Evolutionary conservation across 2,329 filamentous ascomycete species (phyloP), one percentile per base, ranked within the genome.

Genomic region (Periconia sp.): DNA sequence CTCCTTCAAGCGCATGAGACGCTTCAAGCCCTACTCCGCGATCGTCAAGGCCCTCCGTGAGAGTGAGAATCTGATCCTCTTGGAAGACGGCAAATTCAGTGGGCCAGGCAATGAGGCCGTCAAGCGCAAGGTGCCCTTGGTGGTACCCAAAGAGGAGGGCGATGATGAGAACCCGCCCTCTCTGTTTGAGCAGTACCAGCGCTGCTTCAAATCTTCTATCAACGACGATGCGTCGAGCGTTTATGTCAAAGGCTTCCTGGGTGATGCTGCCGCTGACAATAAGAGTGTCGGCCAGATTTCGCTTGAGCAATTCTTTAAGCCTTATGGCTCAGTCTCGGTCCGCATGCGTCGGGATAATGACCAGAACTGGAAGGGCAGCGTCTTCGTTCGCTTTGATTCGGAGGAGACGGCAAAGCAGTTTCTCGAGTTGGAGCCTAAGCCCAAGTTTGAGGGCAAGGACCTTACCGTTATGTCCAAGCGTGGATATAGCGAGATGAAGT

Each of bases 1-100:
- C 81, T 86, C 80, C 48, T 99, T 99, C 83, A 93, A 92, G 79
- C 92, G 95, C 74, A 99, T 99, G 95, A 88, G 86, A 62, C 89
- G 88, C 66, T 99, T 97, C 84, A 87, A 94, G 77, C 91, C 91
- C 41, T 92, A 92, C 79, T 86, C 84, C 52, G 88, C 89, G 52
- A 84, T 99, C 42, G 87, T 97, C 56, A 85, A 86, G 49, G 93
- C 94, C 35, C 84, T 97, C 49, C 89, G 88, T 74, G 84, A 89
- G 19, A 94, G 90, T 77, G 81, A 82, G 30, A 77, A 86, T 55
- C 81, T 99, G 47, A 84, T 89, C 7, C 76, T 97, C 50, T 82
- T 84, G 51, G 91, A 94, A 50, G 85, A 92, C 60, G 87, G 86
- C 56, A 75, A 86, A 59, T 94, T 83, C 60, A 60, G 49, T 55